Evolutionary conservation across 331 rosid species (phyloP).

Genomic region (Pyracantha coccinea): DNA sequence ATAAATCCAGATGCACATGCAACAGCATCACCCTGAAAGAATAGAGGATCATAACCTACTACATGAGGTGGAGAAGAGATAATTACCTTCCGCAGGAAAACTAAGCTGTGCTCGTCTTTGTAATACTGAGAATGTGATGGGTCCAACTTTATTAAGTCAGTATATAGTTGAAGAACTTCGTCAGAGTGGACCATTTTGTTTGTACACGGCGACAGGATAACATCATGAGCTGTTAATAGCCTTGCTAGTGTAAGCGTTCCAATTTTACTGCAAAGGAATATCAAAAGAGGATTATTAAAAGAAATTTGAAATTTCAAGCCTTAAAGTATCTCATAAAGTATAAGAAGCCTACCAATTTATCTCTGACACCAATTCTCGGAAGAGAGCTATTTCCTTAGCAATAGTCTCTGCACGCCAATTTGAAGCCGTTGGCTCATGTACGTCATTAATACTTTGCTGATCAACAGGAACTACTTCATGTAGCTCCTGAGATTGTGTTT

Average conservation of each 20-base stretch:
- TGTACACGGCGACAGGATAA: slow-evolving; percentile 30
- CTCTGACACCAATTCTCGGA: slow-evolving; percentile 58
- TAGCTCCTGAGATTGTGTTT: slow-evolving; percentile 32
- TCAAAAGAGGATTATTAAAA: slow-evolving; percentile 1
- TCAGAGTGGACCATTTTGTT: slow-evolving; percentile 33
- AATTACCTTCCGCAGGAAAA: slow-evolving; percentile 53
- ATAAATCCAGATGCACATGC: neutral
- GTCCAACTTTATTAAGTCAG: slow-evolving; percentile 55
- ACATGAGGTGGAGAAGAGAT: slow-evolving; percentile 2
- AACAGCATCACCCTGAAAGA: neutral
- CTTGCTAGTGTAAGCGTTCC: slow-evolving; percentile 90
- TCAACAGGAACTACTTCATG: slow-evolving; percentile 24
- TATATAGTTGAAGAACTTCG: slow-evolving; percentile 66
- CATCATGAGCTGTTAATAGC: slow-evolving; percentile 64
- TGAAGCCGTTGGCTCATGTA: slow-evolving; percentile 29
- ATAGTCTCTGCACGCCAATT: slow-evolving; percentile 53
- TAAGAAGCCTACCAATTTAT: slow-evolving; percentile 37
- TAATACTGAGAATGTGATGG: slow-evolving; percentile 55
- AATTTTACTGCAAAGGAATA: slow-evolving; percentile 52
- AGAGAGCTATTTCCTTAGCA: slow-evolving; percentile 48
- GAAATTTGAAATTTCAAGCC: neutral
- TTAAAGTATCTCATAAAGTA: slow-evolving; percentile 1
- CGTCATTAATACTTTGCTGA: slow-evolving; percentile 27
- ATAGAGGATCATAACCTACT: neutral
- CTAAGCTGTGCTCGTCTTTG: slow-evolving; percentile 57